A percentile compares a stretch with the other conserved stretches of the same genome.
These are phyloP conservation scores for Talaromyces liani DNA, from an alignment of 495 filamentous ascomycete species.

Conservation along the genomic window DNA sequence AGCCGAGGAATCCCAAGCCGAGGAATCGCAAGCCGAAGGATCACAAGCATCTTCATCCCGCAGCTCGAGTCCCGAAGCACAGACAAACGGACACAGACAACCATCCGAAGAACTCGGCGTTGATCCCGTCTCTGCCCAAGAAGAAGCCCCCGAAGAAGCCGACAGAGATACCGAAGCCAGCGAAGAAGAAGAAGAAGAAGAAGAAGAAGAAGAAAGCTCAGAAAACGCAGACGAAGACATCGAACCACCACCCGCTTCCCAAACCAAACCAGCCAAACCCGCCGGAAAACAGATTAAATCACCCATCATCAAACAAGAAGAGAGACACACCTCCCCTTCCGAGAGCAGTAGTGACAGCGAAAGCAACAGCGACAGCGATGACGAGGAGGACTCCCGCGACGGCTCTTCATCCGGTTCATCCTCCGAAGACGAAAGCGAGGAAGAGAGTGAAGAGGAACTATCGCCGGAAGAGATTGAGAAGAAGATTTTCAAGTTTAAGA, in stretches of 20 bases:
- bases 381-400: neutral
- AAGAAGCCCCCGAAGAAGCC: neutral
- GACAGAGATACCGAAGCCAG: neutral
- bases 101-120: neutral
- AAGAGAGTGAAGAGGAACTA: neutral
- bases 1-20: neutral
- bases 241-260: neutral
- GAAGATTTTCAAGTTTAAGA: conserved; percentile 1
- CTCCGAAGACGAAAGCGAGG: neutral
- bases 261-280: neutral
- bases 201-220: neutral
- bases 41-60: neutral
- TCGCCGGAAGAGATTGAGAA: neutral
- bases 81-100: neutral
- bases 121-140: neutral
- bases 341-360: conserved; percentile 4
- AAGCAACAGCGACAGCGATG: conserved; percentile 3
- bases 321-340: neutral
- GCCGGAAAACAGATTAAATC: neutral
- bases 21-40: neutral
- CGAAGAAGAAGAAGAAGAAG: neutral
- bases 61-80: neutral
- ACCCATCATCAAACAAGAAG: neutral
- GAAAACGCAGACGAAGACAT: neutral
- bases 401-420: neutral